Evolutionary conservation across 2,329 filamentous ascomycete genomes (phyloP), one percentile per base, ranked within the genome.

Genomic region (Xylaria sp.): DNA sequence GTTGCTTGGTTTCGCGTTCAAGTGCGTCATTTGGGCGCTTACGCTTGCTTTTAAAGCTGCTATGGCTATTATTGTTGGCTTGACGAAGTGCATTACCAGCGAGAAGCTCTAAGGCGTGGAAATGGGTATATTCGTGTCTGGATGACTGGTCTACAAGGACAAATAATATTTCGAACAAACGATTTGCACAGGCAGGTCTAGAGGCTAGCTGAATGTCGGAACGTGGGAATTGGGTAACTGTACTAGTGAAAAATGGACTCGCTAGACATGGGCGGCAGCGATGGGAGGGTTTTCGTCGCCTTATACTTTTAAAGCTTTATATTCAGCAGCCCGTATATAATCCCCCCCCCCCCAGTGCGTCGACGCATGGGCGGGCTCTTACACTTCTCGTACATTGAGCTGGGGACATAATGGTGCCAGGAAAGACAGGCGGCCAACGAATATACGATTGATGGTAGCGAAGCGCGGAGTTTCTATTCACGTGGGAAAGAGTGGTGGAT

Each of bases 1-100:
- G 71, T 71, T 88, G 65, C 73, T 86, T 10, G 85, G 84, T 69
- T 84, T 84, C 61, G 73, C 85, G 13, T 86, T 90, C 75, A 89
- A 88, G 76, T 87, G 83, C 73, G 77, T 88, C 42, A 84, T 90
- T 58, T 91, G 88, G 87, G 76, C 84, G 16, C 77, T 89, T 59
- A 87, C 85, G n/a, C 76, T 88, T 27, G 76, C 80, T 3, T 86
- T 90, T 74, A 88, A 87, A 79, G 84, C 84, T 58, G 69, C 87
- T 10, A 81, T 82, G 62, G 82, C 82, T 44, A 78, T 88, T n/a
- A 80, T 88, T 60, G 82, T 84, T 63, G 80, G 84, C 9, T 69
- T 88, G 69, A 85, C 85, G 63, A 85, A 80, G 76, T 88, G 86
- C 69, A 71, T 88, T 65, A 82, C 80, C 47, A 79, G 77, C 50